Percentiles rank a stretch among this genome's conserved stretches.
Conservation (phyloP, 163 green algal genomes). For the Scenedesmus sp. region DNA sequence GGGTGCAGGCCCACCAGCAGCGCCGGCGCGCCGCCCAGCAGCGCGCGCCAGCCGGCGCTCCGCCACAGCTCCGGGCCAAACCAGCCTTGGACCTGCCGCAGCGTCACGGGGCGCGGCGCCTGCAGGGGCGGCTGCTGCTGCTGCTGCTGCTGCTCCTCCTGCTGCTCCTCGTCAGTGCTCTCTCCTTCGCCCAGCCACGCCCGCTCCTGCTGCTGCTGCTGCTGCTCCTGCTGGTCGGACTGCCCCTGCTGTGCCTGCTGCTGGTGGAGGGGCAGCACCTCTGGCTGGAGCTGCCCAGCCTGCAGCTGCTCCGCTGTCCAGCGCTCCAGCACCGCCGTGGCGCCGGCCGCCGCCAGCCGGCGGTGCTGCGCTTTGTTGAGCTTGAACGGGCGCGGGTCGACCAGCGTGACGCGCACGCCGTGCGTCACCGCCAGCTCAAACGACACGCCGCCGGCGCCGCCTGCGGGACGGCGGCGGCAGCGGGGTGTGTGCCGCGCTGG, state of each 20-base stretch:
- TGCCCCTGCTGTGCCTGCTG: neutral
- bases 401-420: slow-evolving; percentile 62
- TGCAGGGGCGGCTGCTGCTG: neutral
- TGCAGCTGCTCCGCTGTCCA: slow-evolving; percentile 11
- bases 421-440: slow-evolving; percentile 45
- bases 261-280: neutral
- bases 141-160: neutral
- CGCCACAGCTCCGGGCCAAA: slow-evolving; percentile 58
- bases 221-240: neutral
- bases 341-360: slow-evolving; percentile 34
- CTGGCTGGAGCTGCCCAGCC: neutral
- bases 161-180: neutral
- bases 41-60: slow-evolving; percentile 33
- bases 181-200: neutral
- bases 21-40: slow-evolving; percentile 26
- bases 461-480: neutral
- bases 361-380: slow-evolving; percentile 58
- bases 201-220: neutral
- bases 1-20: slow-evolving; percentile 79
- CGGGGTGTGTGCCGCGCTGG: neutral
- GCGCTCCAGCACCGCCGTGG: neutral
- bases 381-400: slow-evolving; percentile 72
- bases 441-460: slow-evolving; percentile 34
- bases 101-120: neutral
- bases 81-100: slow-evolving; percentile 45